phyloP scores from a whole-genome alignment of 345 rosid species.

The Punica granatum region DNA sequence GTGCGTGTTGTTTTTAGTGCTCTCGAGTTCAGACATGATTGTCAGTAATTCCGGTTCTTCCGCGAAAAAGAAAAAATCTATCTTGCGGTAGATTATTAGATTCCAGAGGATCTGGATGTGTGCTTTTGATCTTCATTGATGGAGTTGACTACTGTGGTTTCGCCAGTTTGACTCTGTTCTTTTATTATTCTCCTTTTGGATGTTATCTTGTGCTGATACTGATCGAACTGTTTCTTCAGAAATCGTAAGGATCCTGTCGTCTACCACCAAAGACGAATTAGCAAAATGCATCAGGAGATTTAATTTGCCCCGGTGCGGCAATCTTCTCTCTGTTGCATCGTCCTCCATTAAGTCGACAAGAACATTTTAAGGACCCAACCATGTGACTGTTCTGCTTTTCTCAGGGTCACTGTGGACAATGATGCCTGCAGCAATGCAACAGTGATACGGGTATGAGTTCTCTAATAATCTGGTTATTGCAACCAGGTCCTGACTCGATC shows the following conservation, averaged over 20 bases:
- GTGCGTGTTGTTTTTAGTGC: too few species aligned
- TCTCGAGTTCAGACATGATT: too few species aligned
- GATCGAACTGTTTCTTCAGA: neutral
- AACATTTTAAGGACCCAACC: neutral
- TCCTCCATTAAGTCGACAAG: neutral
- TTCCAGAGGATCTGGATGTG: too few species aligned
- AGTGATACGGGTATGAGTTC: neutral
- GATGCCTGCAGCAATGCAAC: neutral
- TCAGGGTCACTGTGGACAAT: slow-evolving; percentile 3
- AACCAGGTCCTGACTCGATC: too few species aligned
- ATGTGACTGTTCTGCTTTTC: slow-evolving; percentile 2
- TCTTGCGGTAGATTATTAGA: too few species aligned
- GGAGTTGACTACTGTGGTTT: neutral
- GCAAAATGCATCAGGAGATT: neutral
- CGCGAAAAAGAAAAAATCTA: too few species aligned
- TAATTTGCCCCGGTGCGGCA: neutral
- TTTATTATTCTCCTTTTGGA: too few species aligned
- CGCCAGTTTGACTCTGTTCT: neutral
- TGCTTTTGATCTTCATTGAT: neutral
- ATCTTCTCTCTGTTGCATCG: neutral
- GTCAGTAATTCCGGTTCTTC: too few species aligned
- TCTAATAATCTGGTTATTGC: too few species aligned
- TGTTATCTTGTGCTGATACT: neutral
- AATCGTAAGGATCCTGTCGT: neutral
- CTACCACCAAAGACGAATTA: neutral